Conservation (phyloP, 1,139 yeast species). For the Pichia sp. region DNA sequence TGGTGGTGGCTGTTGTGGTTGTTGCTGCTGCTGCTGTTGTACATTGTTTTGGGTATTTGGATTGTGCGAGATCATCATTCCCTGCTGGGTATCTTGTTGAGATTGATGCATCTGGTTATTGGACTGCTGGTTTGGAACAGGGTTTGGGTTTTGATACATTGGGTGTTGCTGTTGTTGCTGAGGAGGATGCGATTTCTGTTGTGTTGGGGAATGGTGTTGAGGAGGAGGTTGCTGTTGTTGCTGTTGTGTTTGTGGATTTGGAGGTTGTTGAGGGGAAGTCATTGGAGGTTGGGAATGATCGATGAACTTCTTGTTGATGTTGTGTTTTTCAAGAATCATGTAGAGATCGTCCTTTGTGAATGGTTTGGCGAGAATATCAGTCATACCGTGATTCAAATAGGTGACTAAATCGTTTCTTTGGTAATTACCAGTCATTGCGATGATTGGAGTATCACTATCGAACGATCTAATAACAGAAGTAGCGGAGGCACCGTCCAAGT, state of each 20-base stretch:
- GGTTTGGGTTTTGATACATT: neutral
- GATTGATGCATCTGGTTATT: too few species aligned
- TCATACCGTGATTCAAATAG: slow-evolving; percentile 86
- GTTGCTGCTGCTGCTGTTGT: neutral
- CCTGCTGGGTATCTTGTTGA: neutral
- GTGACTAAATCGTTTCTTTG: slow-evolving; percentile 78
- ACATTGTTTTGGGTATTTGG: neutral
- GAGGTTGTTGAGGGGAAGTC: neutral
- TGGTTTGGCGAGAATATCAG: slow-evolving; percentile 89
- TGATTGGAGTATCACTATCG: slow-evolving; percentile 82
- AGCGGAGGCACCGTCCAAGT: slow-evolving; percentile 92
- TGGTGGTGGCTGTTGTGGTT: neutral
- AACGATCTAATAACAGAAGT: slow-evolving; percentile 82
- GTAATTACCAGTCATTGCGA: slow-evolving; percentile 92
- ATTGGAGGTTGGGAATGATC: neutral
- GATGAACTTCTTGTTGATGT: slow-evolving; percentile 24
- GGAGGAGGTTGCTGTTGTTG: neutral
- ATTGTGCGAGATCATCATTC: neutral
- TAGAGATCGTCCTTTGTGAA: slow-evolving; percentile 84
- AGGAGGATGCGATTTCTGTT: neutral
- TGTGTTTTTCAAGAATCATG: slow-evolving; percentile 69
- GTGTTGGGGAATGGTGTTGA: slow-evolving; percentile 7
- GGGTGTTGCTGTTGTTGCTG: neutral
- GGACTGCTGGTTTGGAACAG: neutral
- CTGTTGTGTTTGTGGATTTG: neutral